Evolutionary conservation across 345 rosid species (phyloP), one percentile per base, ranked within the genome.

Genomic region (Excoecaria agallocha): DNA sequence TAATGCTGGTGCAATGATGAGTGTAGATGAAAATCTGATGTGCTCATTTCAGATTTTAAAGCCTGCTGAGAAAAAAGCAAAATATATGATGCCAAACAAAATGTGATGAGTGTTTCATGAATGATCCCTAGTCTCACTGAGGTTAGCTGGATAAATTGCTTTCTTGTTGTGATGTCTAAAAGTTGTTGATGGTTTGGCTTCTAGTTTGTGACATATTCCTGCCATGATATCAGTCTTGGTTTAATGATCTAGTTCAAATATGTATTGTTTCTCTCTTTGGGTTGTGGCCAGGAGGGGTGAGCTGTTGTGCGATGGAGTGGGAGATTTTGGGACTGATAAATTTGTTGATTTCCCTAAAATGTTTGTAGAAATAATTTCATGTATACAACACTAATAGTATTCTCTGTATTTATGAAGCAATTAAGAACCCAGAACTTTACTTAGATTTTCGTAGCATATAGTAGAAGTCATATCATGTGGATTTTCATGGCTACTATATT

Each of bases 1-100:
- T 79, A 94, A 94, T 87, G 98, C 98, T 22, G 98, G 98, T 74
- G 97, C 98, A 3, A 85, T 92, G 97, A 94, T 94, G 98, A 89
- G 88, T 58, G 94, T 94, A 57, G 93, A 94, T 65, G 93, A 88
- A 70, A 86, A 87, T 82, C 81, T 92, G 78, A 88, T 87, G 90
- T 94, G 98, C 86, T 94, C 98, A 59, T 94, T 94, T 82, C 98
- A 92, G 85, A 92, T 92, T 86, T 84, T 94, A 74, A 94, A 91
- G 83, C 98, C 97, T 8, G 91, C 97, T 0, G 98, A 90, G 67
- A 76, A 56, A 55, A 80, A 80, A 38, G 56, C 77, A 19, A 80
- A 76, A 64, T 76, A 12, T 43, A 45, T 72, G 70, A 82, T 83
- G 89, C 76, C 88, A 43, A 85, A 90, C 76, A 91, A 91, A 85